A percentile compares a stretch with the other conserved stretches of the same genome.
These are phyloP conservation scores for Colletotrichum horii DNA, from an alignment of 2,329 filamentous ascomycete species.

Conservation along the genomic window DNA sequence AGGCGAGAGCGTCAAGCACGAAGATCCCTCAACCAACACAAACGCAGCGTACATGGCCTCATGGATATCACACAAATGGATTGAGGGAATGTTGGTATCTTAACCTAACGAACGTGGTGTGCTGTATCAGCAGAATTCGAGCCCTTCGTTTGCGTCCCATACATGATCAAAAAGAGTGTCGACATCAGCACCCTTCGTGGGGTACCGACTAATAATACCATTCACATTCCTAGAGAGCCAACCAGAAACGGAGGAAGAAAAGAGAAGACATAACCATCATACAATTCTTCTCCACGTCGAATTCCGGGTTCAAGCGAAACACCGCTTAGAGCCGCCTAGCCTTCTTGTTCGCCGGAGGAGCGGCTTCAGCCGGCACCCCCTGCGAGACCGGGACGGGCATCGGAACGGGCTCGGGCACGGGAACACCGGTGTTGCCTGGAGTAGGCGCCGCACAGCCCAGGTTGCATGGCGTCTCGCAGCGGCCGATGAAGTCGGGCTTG, in stretches of 20 bases:
- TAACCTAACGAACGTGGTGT: background rate
- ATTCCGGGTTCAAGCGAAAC: background rate
- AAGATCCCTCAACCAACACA: background rate
- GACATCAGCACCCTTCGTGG: constrained; percentile 8
- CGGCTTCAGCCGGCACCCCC: background rate
- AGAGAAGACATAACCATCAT: background rate
- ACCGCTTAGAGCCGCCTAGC: background rate
- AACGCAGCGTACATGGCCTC: background rate
- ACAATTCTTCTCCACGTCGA: background rate
- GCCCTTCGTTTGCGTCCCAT: background rate
- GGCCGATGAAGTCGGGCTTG: constrained; percentile 42
- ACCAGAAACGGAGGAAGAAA: background rate
- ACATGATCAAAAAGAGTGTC: constrained; percentile 1
- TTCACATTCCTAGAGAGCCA: background rate
- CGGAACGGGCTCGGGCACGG: background rate
- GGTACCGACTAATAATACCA: background rate
- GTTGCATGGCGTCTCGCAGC: constrained; percentile 41
- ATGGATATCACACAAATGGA: background rate
- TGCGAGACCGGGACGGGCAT: background rate
- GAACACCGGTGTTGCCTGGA: background rate
- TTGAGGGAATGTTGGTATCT: constrained; percentile 11
- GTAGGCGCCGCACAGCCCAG: constrained; percentile 32
- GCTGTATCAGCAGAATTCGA: background rate
- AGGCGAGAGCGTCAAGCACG: background rate
- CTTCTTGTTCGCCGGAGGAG: background rate